A percentile compares a stretch with the other conserved stretches of the same genome.
Conservation (phyloP, 2,329 filamentous ascomycete genomes). For the Colletotrichum tanaceti region DNA sequence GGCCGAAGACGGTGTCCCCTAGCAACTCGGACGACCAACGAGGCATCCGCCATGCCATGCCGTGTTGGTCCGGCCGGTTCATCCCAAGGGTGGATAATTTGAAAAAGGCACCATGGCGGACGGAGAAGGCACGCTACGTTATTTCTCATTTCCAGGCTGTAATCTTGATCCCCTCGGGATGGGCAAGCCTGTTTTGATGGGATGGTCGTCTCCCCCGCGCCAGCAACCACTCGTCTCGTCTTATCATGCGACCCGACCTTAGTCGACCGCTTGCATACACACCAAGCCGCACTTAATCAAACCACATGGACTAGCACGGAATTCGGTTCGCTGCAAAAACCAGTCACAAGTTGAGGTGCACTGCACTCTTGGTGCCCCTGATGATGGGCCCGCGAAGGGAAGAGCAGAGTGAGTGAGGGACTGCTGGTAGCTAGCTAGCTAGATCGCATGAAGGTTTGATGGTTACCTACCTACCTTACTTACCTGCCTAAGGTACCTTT, state of each 20-base stretch:
- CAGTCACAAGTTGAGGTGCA: slow-evolving; percentile 7
- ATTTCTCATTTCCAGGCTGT: slow-evolving; percentile 20
- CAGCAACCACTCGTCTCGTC: background rate
- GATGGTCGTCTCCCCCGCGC: slow-evolving; percentile 3
- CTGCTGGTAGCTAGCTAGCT: background rate
- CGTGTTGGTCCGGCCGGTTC: slow-evolving; percentile 23
- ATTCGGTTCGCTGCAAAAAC: background rate
- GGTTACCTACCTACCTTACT: background rate
- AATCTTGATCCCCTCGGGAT: slow-evolving; percentile 35
- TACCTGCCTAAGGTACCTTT: too few relatives aligned
- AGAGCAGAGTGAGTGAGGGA: background rate
- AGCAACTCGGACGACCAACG: slow-evolving; percentile 33
- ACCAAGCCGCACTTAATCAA: background rate
- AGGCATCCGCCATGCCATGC: slow-evolving; percentile 27
- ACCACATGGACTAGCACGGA: slow-evolving; percentile 5
- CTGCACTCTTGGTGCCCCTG: background rate
- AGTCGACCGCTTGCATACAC: slow-evolving; percentile 15
- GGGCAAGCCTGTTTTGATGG: slow-evolving; percentile 5
- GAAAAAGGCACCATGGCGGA: background rate
- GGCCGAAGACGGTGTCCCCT: slow-evolving; percentile 26
- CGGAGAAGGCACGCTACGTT: slow-evolving; percentile 19
- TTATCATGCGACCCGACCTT: slow-evolving; percentile 21
- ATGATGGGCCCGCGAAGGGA: background rate
- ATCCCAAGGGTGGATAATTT: slow-evolving; percentile 12
- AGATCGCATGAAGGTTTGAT: slow-evolving; percentile 34